Percentiles rank a stretch among this genome's conserved stretches.
Evolutionary conservation across 495 filamentous ascomycete genomes (phyloP).

Genomic region (Penicillium herquei): DNA sequence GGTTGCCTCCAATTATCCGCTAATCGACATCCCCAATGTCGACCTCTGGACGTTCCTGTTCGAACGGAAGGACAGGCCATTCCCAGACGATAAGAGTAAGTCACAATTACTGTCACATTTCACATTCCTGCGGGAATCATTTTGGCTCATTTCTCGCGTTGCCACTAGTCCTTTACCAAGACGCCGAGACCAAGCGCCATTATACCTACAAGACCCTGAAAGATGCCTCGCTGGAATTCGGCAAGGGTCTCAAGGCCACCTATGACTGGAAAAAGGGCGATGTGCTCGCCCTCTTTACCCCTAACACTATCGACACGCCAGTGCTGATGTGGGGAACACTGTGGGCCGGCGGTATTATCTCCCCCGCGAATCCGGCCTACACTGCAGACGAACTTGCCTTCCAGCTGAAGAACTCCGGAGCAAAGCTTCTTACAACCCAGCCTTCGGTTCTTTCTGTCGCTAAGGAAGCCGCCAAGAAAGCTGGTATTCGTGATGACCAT

Average conservation of each 20-base stretch:
- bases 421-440: constrained; percentile 76
- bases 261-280: constrained; percentile 83
- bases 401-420: constrained; percentile 78
- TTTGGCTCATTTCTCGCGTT: not conserved
- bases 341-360: constrained; percentile 81
- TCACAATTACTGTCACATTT: not conserved
- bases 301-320: constrained; percentile 75
- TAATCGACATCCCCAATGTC: constrained; percentile 38
- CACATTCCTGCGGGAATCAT: not conserved
- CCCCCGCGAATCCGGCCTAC: constrained; percentile 86
- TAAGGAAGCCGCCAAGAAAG: constrained; percentile 62
- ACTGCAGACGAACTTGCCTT: constrained; percentile 82
- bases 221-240: constrained; percentile 68
- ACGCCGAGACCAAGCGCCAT: constrained; percentile 67
- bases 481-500: constrained; percentile 58
- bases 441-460: constrained; percentile 59
- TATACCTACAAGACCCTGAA: constrained; percentile 74
- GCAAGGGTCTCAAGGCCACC: constrained; percentile 65
- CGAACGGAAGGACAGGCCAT: constrained; percentile 66
- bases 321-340: constrained; percentile 72
- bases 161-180: constrained; percentile 71
- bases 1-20: constrained; percentile 38
- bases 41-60: constrained; percentile 81
- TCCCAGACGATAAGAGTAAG: constrained; percentile 55
- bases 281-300: constrained; percentile 66